Conservation (phyloP, 441 rosid species). For the Aquilaria agallochum region DNA sequence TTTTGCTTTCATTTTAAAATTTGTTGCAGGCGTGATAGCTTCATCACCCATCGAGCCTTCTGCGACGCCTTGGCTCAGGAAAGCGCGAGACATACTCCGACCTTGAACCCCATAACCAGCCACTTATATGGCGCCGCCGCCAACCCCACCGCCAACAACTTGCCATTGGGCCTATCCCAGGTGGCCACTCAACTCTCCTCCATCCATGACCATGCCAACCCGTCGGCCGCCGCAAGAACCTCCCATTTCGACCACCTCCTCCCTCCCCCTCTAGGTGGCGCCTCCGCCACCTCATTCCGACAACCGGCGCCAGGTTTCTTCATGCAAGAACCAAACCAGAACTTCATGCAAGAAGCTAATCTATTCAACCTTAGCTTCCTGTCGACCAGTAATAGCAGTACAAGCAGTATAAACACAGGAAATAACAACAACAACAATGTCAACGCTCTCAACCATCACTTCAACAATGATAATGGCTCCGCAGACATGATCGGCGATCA, state of each 20-base stretch:
- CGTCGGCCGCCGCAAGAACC: constrained; percentile 21
- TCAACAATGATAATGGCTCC: constrained; percentile 26
- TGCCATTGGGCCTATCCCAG: constrained; percentile 46
- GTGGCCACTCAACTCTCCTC: constrained; percentile 39
- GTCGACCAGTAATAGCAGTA: constrained; percentile 27
- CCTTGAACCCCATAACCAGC: constrained; percentile 41
- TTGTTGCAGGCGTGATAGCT: constrained; percentile 53
- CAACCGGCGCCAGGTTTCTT: constrained; percentile 29
- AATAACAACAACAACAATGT: constrained; percentile 25
- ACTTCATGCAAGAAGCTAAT: constrained; percentile 39
- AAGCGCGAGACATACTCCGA: constrained; percentile 51
- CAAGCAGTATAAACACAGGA: constrained; percentile 17
- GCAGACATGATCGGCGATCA: constrained; percentile 19
- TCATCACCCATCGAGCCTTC: constrained; percentile 57
- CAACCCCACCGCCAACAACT: constrained; percentile 24
- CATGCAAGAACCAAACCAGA: constrained; percentile 43
- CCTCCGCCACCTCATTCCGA: constrained; percentile 21
- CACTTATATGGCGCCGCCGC: constrained; percentile 36
- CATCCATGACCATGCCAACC: constrained; percentile 21
- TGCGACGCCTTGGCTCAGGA: constrained; percentile 64
- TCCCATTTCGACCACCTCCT: constrained; percentile 31
- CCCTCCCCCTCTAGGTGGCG: constrained; percentile 19
- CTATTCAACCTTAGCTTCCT: constrained; percentile 47
- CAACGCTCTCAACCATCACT: constrained; percentile 33
- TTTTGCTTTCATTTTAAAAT: background rate